Evolutionary conservation across 495 filamentous ascomycete species (phyloP), one percentile per base, ranked within the genome.

Genomic region (Saxophila tyrrhenica): DNA sequence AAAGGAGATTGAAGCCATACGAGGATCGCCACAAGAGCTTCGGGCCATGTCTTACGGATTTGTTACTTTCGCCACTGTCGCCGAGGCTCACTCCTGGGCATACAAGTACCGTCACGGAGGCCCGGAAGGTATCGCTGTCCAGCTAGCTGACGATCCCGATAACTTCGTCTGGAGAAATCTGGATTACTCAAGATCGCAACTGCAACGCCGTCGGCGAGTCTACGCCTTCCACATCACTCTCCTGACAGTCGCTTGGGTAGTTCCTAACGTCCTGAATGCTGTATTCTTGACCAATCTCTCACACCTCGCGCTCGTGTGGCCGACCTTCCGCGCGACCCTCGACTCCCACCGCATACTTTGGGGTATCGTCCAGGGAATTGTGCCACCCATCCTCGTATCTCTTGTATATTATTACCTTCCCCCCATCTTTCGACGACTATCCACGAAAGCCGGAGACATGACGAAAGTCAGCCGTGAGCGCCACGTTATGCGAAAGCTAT

Each of bases 251-350:
- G 60, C 91, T 17, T 98, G 87, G 82, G 81, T 94, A 57, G 87
- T 78, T n/a, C 91, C 90, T 56, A 98, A 97, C 75, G 88, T 87
- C 47, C 72, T 96, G 67, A 96, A 95, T 57, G 87, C 91, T 51
- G 82, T 96, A 49, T 98, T 98, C 68, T 65, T 98, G 39, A 81
- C 90, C 57, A 88, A 92, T 66, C 68, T 98, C 62, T 69, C 67
- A 44, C 89, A 94, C 63, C 62, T 95, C 50, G 88, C 83, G 5
- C 67, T 74, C 5, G 78, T 98, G 19, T 98, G 92, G 92, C 73
- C 71, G 1, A 79, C 64, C 1, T 98, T 98, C 65, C 70, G 83
- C 39, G 67, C 55, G 0, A 80, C 81, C 25, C 70, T 96, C 10
- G 56, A 76, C 15, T 64, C 58, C 0, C 74, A 94, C 62, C 75